Evolutionary conservation across 495 filamentous ascomycete genomes (phyloP).

Genomic region (Copromyces sp.): DNA sequence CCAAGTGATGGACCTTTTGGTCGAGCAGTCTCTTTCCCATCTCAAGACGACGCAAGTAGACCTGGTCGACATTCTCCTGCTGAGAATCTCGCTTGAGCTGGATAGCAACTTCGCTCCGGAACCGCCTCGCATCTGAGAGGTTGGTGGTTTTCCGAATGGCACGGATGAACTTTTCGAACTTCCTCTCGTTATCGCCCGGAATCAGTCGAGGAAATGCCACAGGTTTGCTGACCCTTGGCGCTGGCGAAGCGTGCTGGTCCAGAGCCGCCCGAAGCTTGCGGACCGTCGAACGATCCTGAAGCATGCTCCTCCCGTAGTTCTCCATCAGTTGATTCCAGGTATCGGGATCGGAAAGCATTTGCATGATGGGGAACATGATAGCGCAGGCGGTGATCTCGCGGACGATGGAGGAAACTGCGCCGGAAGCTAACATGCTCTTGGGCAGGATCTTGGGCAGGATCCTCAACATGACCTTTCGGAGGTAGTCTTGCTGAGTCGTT

Average conservation of each 20-base stretch:
- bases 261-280: constrained; percentile 86
- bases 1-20: constrained; percentile 74
- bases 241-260: constrained; percentile 87
- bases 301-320: constrained; percentile 71
- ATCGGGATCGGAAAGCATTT: constrained; percentile 76
- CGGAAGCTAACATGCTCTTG: constrained; percentile 59
- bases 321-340: constrained; percentile 96
- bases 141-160: constrained; percentile 82
- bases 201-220: constrained; percentile 48
- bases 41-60: constrained; percentile 80
- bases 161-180: constrained; percentile 89
- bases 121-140: constrained; percentile 85
- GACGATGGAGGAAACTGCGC: constrained; percentile 67
- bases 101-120: constrained; percentile 85
- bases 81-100: constrained; percentile 80
- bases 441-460: constrained; percentile 73
- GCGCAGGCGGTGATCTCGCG: constrained; percentile 77
- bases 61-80: constrained; percentile 65
- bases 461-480: constrained; percentile 57
- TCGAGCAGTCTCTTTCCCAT: constrained; percentile 86
- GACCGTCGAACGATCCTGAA: constrained; percentile 94
- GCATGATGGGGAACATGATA: constrained; percentile 59
- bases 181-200: constrained; percentile 68
- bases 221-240: constrained; percentile 53
- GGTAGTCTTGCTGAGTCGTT: constrained; percentile 72